phyloP scores from a whole-genome alignment of 2,329 filamentous ascomycete species.

The Talaromyces sp. region DNA sequence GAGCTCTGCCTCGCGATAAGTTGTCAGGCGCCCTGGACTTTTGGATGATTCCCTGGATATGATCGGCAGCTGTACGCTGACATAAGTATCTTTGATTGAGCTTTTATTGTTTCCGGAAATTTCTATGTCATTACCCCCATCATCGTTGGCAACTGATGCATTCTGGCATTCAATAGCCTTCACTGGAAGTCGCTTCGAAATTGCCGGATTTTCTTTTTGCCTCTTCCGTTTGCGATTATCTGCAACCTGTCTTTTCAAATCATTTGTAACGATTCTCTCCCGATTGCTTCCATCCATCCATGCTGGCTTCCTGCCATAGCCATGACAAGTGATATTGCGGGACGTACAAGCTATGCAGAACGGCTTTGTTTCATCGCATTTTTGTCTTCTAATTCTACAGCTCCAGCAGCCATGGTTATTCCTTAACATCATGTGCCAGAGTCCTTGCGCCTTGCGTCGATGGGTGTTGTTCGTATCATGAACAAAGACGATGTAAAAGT shows the following conservation, averaged over 20 bases:
- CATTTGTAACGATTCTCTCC: not conserved
- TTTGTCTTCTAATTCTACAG: conserved; percentile 65
- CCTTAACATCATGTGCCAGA: not conserved
- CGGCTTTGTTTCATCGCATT: conserved; percentile 65
- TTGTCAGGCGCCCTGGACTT: not conserved
- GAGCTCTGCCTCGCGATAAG: conserved; percentile 19
- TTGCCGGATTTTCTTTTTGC: not conserved
- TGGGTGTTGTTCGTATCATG: not conserved
- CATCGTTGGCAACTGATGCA: not conserved
- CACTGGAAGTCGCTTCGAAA: not conserved
- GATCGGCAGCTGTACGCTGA: no score
- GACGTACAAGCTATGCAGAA: conserved; percentile 58
- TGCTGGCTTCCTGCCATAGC: conserved; percentile 10
- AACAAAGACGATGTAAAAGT: not conserved
- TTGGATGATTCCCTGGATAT: not conserved
- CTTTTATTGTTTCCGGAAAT: not conserved
- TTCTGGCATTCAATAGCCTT: not conserved
- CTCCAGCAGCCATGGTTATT: conserved; percentile 56
- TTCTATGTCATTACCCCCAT: not conserved
- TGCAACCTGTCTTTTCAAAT: not conserved
- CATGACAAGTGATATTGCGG: conserved; percentile 13
- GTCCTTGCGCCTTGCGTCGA: not conserved
- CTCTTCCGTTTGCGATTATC: not conserved
- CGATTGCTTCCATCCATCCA: conserved; percentile 13
- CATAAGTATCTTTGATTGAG: not conserved